phyloP scores from a whole-genome alignment of 2,329 filamentous ascomycete genomes.

The Aschersonia sp. region DNA sequence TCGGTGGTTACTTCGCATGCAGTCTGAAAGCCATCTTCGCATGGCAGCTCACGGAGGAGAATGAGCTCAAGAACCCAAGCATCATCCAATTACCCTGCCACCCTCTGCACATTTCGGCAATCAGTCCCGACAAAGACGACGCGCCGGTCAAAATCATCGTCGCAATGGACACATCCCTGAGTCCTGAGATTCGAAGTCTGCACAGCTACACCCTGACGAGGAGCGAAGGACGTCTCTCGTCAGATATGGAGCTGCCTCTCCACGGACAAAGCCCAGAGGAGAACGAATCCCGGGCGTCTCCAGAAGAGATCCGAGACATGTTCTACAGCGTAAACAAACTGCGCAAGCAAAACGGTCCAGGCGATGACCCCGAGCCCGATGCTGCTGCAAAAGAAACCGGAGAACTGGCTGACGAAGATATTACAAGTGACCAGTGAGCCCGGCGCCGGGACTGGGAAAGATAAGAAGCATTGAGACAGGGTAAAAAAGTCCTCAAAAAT shows the following conservation, averaged over 20 bases:
- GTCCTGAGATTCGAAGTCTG: conserved; percentile 14
- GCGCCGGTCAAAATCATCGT: conserved; percentile 19
- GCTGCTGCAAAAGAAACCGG: no score
- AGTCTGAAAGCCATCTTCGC: conserved; percentile 50
- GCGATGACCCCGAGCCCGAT: conserved; percentile 6
- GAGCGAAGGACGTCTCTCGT: conserved; percentile 17
- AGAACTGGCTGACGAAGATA: no score
- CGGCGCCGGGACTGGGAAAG: background rate
- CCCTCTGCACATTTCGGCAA: conserved; percentile 38
- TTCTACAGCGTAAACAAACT: conserved; percentile 32
- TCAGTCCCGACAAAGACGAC: conserved; percentile 7
- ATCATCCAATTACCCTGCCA: conserved; percentile 46
- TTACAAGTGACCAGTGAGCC: background rate
- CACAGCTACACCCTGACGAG: conserved; percentile 15
- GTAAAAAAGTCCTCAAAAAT: background rate
- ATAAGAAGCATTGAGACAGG: no score
- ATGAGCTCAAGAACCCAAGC: conserved; percentile 30
- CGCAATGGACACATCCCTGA: conserved; percentile 22
- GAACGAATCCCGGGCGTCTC: conserved; percentile 19
- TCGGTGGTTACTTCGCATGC: background rate
- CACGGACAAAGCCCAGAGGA: conserved; percentile 9
- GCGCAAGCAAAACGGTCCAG: conserved; percentile 24
- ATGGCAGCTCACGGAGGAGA: conserved; percentile 37
- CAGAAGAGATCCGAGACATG: conserved; percentile 24
- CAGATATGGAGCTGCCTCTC: conserved; percentile 12